Evolutionary conservation across 768 basidiomycete genomes (phyloP).

Genomic region (Leccinum sublutescens): DNA sequence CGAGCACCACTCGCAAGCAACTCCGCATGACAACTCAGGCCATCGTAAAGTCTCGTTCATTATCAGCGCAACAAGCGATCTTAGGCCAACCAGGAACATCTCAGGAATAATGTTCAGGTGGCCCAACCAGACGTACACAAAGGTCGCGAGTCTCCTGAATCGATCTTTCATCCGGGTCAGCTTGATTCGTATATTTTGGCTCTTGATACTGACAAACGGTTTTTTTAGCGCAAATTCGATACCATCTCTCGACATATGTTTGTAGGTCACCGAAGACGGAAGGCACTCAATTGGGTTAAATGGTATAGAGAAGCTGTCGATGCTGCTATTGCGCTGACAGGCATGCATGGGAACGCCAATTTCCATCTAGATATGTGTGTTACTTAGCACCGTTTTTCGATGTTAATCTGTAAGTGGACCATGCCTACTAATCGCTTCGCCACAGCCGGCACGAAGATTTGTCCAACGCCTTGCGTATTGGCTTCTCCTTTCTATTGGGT

Average conservation of each 20-base stretch:
- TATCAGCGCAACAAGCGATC: constrained; percentile 42
- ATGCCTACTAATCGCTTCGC: constrained; percentile 20
- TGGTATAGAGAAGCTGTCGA: constrained; percentile 43
- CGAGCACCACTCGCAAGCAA: constrained; percentile 24
- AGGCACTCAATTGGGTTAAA: constrained; percentile 39
- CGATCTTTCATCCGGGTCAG: constrained; percentile 47
- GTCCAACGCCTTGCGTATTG: constrained; percentile 41
- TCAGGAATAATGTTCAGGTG: constrained; percentile 47
- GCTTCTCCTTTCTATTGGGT: constrained; percentile 38
- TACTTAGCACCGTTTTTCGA: not conserved
- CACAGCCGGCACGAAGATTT: constrained; percentile 41
- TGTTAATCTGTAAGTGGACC: not conserved
- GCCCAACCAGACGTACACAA: constrained; percentile 43
- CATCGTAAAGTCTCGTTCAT: constrained; percentile 46
- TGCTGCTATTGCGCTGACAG: constrained; percentile 29
- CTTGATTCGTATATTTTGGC: not conserved
- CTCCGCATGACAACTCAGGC: not conserved
- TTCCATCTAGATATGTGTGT: not conserved
- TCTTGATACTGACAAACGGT: not conserved
- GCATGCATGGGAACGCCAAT: not conserved
- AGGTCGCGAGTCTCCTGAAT: constrained; percentile 38
- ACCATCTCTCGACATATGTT: constrained; percentile 44
- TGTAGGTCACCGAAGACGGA: constrained; percentile 46
- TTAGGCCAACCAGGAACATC: constrained; percentile 39
- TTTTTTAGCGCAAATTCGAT: constrained; percentile 45